A percentile compares a stretch with the other conserved stretches of the same genome.
Evolutionary conservation across 352 stramenopile genomes (phyloP).

Genomic region (Pythium guiyangense): DNA sequence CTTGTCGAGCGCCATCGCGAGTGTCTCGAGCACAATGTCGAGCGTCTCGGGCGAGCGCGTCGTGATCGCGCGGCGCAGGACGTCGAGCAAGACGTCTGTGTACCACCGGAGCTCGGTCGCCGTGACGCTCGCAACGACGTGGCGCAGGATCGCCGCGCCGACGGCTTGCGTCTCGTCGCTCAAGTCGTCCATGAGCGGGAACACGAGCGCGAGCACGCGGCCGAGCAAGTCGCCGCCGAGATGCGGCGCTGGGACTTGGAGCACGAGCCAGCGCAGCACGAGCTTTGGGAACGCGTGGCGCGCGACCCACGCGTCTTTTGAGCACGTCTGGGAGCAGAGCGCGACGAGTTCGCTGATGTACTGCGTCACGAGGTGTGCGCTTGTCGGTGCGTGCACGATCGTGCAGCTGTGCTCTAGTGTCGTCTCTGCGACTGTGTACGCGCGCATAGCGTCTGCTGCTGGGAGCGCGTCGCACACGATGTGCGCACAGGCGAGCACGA

Average conservation of each 20-base stretch:
- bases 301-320: constrained; percentile 66
- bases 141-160: constrained; percentile 51
- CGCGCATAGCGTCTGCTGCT: constrained; percentile 19
- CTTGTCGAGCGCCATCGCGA: constrained; percentile 56
- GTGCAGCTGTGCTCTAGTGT: constrained; percentile 19
- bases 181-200: constrained; percentile 76
- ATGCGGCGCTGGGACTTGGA: constrained; percentile 52
- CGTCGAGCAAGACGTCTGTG: constrained; percentile 65
- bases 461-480: constrained; percentile 21
- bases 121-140: constrained; percentile 61
- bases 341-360: constrained; percentile 35
- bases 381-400: constrained; percentile 9
- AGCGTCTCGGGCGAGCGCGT: constrained; percentile 51
- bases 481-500: constrained; percentile 30
- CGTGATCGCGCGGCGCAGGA: constrained; percentile 62
- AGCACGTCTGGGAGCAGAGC: constrained; percentile 42
- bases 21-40: constrained; percentile 48
- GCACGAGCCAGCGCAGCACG: constrained; percentile 46
- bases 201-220: constrained; percentile 66
- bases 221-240: constrained; percentile 68
- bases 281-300: constrained; percentile 42
- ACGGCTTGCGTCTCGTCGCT: constrained; percentile 54
- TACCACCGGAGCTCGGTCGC: constrained; percentile 80
- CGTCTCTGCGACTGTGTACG: constrained; percentile 15
- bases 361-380: constrained; percentile 18